Evolutionary conservation across 148 eudicot genomes (phyloP), one percentile per base, ranked within the genome.

Genomic region (Rhododendron griersonianum): DNA sequence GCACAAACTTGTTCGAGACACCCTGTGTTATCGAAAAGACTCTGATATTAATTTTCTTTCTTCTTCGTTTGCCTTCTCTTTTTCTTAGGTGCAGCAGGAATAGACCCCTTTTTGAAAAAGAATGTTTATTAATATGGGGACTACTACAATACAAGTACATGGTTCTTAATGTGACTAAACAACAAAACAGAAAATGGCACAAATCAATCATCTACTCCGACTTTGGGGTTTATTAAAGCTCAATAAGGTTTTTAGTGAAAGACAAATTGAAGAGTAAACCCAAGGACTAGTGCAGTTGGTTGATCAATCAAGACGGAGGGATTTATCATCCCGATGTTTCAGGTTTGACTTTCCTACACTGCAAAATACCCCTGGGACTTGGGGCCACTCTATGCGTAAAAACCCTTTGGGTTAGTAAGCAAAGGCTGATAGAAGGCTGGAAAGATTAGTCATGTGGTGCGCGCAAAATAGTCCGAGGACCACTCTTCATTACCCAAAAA

Each of bases 401-500:
- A 41, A 41, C 7, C 7, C 0, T 41, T 41, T 41, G 44, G 44
- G 7, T 5, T 5, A 41, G 44, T 5, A 41, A 5, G 7, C 44
- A 41, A 41, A 41, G 44, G 7, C 44, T 41, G 1, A 5, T 41
- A 0, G 1, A 0, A 41, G 0, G 1, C 7, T 5, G 0, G 6
- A 41, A 7, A 5, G 44, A 41, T 41, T 41, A 41, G 44, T 41
- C 7, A 41, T 41, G 7, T 5, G 1, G 0, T 41, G 7, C 44
- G 7, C 44, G 0, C 7, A 41, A 41, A 0, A 0, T 5, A 41
- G 1, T 1, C 44, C 1, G 44, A 5, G 7, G 0, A 41, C 0
- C 7, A 5, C 44, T 5, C 44, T 5, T 41, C 44, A 5, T 5
- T 5, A 6, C 7, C 7, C 7, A 0, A 41, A 41, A 41, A 5